Conservation (phyloP, 2,329 filamentous ascomycete species). For the Talaromyces sp. region DNA sequence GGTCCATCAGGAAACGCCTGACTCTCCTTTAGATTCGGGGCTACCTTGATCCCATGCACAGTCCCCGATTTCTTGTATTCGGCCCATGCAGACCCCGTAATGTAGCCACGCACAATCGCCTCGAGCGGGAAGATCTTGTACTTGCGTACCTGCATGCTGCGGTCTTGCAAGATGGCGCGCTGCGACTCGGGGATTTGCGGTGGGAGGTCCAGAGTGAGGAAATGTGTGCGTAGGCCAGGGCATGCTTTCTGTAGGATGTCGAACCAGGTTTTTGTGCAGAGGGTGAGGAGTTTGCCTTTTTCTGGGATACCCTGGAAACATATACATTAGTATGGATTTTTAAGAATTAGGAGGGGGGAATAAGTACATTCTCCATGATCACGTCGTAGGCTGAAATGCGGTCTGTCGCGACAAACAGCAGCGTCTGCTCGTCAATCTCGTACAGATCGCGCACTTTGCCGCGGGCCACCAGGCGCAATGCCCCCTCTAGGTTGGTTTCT, state of each 20-base stretch:
- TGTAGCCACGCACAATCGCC: conserved; percentile 82
- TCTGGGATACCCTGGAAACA: conserved; percentile 63
- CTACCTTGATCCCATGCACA: conserved; percentile 69
- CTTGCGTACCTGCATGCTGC: conserved; percentile 71
- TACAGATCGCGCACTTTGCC: conserved; percentile 82
- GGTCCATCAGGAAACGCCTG: conserved; percentile 60
- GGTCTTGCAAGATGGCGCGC: conserved; percentile 50
- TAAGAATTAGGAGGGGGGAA: no score
- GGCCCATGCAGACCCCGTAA: conserved; percentile 77
- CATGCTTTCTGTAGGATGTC: conserved; percentile 51
- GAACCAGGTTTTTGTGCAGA: conserved; percentile 66
- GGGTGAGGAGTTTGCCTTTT: conserved; percentile 62
- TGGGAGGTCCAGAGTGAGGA: conserved; percentile 55
- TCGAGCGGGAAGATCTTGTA: conserved; percentile 73
- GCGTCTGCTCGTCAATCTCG: conserved; percentile 59
- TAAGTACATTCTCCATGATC: conserved; percentile 71
- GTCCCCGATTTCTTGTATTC: conserved; percentile 71
- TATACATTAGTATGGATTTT: no score
- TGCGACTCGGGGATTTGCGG: conserved; percentile 42
- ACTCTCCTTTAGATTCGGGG: conserved; percentile 63
- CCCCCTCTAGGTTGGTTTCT: conserved; percentile 36
- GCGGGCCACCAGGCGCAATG: conserved; percentile 48
- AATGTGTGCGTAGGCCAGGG: conserved; percentile 57
- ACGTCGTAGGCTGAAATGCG: conserved; percentile 95
- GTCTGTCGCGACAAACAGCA: conserved; percentile 81